Percentiles rank a stretch among this genome's conserved stretches.
These are phyloP conservation scores for Rheum nobile DNA, from an alignment of 148 eudicot species.

Conservation along the genomic window DNA sequence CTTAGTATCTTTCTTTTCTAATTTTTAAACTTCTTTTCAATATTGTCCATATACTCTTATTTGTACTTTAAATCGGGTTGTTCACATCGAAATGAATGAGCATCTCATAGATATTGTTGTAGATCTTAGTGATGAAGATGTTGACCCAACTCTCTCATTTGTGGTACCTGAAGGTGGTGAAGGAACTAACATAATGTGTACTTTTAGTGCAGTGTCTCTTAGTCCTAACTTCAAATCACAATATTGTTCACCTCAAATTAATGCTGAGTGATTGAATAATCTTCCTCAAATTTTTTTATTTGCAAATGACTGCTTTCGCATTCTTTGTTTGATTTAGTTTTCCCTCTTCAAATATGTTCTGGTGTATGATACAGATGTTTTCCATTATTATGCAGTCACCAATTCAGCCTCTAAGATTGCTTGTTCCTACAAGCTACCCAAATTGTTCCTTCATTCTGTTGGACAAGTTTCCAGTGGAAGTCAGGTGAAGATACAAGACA, in stretches of 20 bases:
- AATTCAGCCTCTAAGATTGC: constrained; percentile 78
- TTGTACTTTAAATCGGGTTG: too few relatives aligned
- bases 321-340: too few relatives aligned
- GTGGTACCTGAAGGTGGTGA: constrained; percentile 45
- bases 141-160: constrained; percentile 42
- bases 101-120: constrained; percentile 78
- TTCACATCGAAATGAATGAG: constrained; percentile 72
- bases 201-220: constrained; percentile 66
- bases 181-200: constrained; percentile 55
- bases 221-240: constrained; percentile 71
- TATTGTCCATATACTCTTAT: too few relatives aligned
- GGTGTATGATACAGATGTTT: background rate
- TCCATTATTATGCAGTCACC: constrained; percentile 52
- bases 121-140: constrained; percentile 47
- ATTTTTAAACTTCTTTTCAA: too few relatives aligned
- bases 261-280: constrained; percentile 37
- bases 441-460: constrained; percentile 70
- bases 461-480: constrained; percentile 82
- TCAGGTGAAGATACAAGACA: constrained; percentile 40
- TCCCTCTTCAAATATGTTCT: background rate
- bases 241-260: constrained; percentile 75
- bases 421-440: constrained; percentile 84
- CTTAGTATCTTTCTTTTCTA: too few relatives aligned
- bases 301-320: background rate
- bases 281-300: background rate